These are phyloP conservation scores for Pythium folliculosum DNA, from an alignment of 352 stramenopile species.

Conservation along the genomic window DNA sequence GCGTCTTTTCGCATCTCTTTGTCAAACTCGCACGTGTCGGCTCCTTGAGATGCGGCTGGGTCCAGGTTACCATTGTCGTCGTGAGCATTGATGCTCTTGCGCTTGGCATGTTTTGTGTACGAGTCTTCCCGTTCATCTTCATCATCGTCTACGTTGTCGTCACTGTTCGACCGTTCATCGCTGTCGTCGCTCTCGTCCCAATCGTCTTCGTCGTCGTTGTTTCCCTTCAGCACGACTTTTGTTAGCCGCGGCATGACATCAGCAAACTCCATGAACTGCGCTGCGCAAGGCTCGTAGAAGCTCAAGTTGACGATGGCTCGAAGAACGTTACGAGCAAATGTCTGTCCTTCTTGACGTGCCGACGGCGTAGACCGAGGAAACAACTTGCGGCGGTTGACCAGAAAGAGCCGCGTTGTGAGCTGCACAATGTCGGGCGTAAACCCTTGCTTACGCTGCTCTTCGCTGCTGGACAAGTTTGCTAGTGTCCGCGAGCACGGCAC, in stretches of 20 bases:
- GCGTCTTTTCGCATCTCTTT: conserved; percentile 70
- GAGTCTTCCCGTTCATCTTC: conserved; percentile 1
- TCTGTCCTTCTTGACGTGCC: conserved; percentile 26
- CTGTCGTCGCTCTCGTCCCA: neutral
- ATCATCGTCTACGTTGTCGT: conserved; percentile 9
- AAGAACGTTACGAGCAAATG: conserved; percentile 56
- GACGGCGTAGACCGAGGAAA: neutral
- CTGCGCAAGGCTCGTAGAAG: conserved; percentile 48
- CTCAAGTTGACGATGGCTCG: conserved; percentile 67
- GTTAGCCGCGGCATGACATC: conserved; percentile 53
- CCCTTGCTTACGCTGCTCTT: conserved; percentile 49
- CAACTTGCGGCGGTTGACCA: conserved; percentile 46
- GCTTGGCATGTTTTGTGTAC: neutral
- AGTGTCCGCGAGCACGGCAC: conserved; percentile 59
- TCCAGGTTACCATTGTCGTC: neutral
- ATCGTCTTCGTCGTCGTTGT: neutral
- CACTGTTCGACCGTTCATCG: neutral
- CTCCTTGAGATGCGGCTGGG: neutral
- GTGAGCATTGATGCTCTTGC: neutral
- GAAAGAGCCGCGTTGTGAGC: conserved; percentile 45
- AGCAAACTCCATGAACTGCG: conserved; percentile 56
- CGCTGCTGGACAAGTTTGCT: conserved; percentile 71
- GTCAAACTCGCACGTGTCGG: neutral
- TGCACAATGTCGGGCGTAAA: conserved; percentile 61
- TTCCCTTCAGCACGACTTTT: conserved; percentile 33